Conservation (phyloP, 768 basidiomycete species). For the Suillus placidus region DNA sequence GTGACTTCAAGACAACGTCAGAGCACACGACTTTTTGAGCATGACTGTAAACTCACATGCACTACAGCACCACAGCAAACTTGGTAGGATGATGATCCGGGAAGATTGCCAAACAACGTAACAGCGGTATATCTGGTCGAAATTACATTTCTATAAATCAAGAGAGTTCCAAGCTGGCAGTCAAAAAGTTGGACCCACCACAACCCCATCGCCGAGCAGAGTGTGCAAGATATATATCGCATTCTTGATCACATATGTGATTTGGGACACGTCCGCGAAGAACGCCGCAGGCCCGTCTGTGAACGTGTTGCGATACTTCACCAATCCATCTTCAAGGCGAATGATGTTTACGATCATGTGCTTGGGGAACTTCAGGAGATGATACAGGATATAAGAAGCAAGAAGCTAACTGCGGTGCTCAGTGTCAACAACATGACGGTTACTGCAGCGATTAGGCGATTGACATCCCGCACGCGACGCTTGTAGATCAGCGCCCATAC, state of each 20-base stretch:
- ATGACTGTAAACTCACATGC: slow-evolving; percentile 10
- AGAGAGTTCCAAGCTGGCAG: background rate
- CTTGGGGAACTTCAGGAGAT: slow-evolving; percentile 1
- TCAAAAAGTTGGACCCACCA: slow-evolving; percentile 6
- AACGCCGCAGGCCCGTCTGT: slow-evolving; percentile 27
- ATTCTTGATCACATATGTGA: slow-evolving; percentile 30
- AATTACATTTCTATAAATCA: background rate
- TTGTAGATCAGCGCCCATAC: slow-evolving; percentile 20
- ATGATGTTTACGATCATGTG: slow-evolving; percentile 20
- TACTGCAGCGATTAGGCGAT: slow-evolving; percentile 19
- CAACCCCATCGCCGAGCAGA: slow-evolving; percentile 13
- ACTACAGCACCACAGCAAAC: slow-evolving; percentile 12
- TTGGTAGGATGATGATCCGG: slow-evolving; percentile 14
- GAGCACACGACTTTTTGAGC: background rate
- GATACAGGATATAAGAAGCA: background rate
- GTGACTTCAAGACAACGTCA: background rate
- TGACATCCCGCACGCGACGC: slow-evolving; percentile 12
- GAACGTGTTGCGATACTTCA: slow-evolving; percentile 21
- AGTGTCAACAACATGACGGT: slow-evolving; percentile 22
- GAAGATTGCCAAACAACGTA: slow-evolving; percentile 19
- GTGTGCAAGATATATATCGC: slow-evolving; percentile 22
- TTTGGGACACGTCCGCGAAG: slow-evolving; percentile 25
- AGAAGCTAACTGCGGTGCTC: slow-evolving; percentile 23
- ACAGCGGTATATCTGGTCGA: slow-evolving; percentile 18
- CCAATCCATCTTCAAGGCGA: slow-evolving; percentile 23